Conservation (phyloP, 495 filamentous ascomycete species). For the Amorphotheca resinae region DNA sequence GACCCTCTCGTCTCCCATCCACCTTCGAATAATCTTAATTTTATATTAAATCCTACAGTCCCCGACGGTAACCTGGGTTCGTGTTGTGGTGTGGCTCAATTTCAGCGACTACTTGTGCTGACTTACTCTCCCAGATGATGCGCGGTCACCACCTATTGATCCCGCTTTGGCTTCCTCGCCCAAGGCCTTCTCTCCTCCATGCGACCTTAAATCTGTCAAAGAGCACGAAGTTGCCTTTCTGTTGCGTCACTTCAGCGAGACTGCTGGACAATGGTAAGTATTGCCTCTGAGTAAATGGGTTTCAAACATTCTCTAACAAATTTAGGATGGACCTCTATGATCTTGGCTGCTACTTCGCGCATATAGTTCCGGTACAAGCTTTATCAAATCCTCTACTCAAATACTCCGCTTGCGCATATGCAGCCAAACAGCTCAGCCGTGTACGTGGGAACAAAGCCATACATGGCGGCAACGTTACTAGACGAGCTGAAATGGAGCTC, state of each 20-base stretch:
- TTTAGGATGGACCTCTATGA: slow-evolving; percentile 57
- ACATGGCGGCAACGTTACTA: slow-evolving; percentile 34
- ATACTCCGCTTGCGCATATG: slow-evolving; percentile 47
- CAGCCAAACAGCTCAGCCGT: slow-evolving; percentile 48
- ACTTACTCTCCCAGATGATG: background rate
- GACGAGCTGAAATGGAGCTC: slow-evolving; percentile 38
- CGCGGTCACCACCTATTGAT: slow-evolving; percentile 12
- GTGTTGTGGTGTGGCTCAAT: background rate
- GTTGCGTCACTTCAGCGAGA: slow-evolving; percentile 48
- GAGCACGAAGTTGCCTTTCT: slow-evolving; percentile 49
- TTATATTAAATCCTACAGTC: slow-evolving; percentile 43
- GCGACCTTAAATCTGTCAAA: slow-evolving; percentile 26
- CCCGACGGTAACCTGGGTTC: slow-evolving; percentile 20
- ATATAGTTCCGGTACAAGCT: slow-evolving; percentile 44
- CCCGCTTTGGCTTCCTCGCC: slow-evolving; percentile 6
- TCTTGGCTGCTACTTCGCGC: slow-evolving; percentile 45
- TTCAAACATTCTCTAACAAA: slow-evolving; percentile 11
- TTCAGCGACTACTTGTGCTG: background rate
- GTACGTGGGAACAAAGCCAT: slow-evolving; percentile 38
- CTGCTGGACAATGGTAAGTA: slow-evolving; percentile 43
- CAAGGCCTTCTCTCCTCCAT: background rate
- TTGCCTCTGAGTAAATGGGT: background rate
- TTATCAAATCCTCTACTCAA: slow-evolving; percentile 43
- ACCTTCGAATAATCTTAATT: slow-evolving; percentile 41
- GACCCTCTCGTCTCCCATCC: slow-evolving; percentile 7